Conservation (phyloP, 2,329 filamentous ascomycete genomes). For the Pleomassaria siparia region DNA sequence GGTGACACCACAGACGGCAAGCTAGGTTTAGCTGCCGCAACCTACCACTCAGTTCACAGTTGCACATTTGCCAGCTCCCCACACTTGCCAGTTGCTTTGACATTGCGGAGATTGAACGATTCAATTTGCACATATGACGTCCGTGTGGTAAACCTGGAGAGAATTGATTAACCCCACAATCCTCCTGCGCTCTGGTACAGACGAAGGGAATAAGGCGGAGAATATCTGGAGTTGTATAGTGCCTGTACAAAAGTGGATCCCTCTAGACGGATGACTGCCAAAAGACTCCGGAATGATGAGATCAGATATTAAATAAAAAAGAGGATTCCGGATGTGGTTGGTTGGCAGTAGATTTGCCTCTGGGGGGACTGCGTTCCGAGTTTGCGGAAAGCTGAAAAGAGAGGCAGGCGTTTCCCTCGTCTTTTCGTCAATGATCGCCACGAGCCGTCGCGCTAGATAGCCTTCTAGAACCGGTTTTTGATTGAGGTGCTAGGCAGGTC, state of each 20-base stretch:
- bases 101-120: constrained; percentile 7
- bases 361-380: constrained; percentile 9
- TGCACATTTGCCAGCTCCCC: constrained; percentile 15
- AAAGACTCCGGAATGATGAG: neutral
- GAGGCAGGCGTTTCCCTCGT: neutral
- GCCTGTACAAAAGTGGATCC: constrained; percentile 1
- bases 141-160: constrained; percentile 17
- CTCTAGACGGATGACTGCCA: constrained; percentile 3
- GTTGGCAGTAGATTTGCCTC: neutral
- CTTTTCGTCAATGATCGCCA: constrained; percentile 18
- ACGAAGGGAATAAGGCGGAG: constrained; percentile 15
- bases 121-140: constrained; percentile 30
- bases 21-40: constrained; percentile 23
- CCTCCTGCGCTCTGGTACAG: constrained; percentile 17
- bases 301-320: constrained; percentile 3
- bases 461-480: constrained; percentile 30
- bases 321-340: neutral
- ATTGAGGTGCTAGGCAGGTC: constrained; percentile 14
- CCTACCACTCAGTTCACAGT: constrained; percentile 17
- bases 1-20: constrained; percentile 33
- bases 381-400: constrained; percentile 2
- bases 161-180: constrained; percentile 28
- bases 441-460: constrained; percentile 27
- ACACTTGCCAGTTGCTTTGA: constrained; percentile 20
- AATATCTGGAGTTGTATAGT: constrained; percentile 10